A percentile compares a stretch with the other conserved stretches of the same genome.
Conservation (phyloP, 2,329 filamentous ascomycete genomes). For the Talaromyces funiculosus region DNA sequence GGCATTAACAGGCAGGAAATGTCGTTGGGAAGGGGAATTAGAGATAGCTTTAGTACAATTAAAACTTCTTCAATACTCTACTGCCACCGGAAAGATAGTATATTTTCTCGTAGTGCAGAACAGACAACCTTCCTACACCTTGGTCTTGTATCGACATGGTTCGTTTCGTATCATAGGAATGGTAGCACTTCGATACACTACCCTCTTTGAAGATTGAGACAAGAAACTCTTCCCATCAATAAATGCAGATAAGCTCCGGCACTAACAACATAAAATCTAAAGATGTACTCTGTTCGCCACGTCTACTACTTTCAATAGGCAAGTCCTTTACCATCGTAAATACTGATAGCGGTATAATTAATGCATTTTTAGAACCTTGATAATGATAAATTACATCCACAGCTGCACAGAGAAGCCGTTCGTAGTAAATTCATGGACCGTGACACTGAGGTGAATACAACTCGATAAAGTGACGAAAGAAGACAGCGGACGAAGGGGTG, state of each 20-base stretch:
- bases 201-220: background rate
- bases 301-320: too few species aligned
- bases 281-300: too few species aligned
- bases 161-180: background rate
- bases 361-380: background rate
- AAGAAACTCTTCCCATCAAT: background rate
- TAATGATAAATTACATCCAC: background rate
- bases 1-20: background rate
- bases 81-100: background rate
- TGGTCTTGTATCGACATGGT: background rate
- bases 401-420: constrained; percentile 2
- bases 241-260: background rate
- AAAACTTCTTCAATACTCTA: background rate
- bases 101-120: background rate
- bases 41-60: background rate
- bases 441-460: background rate
- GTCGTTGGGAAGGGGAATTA: background rate
- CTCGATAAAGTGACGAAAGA: background rate
- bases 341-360: background rate
- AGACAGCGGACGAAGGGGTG: background rate
- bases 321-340: background rate
- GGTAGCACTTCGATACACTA: background rate
- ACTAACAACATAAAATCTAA: too few species aligned
- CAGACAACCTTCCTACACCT: background rate
- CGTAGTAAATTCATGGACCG: constrained; percentile 15